Conservation (phyloP, 352 stramenopile species). For the Pythium pyrilobum region DNA sequence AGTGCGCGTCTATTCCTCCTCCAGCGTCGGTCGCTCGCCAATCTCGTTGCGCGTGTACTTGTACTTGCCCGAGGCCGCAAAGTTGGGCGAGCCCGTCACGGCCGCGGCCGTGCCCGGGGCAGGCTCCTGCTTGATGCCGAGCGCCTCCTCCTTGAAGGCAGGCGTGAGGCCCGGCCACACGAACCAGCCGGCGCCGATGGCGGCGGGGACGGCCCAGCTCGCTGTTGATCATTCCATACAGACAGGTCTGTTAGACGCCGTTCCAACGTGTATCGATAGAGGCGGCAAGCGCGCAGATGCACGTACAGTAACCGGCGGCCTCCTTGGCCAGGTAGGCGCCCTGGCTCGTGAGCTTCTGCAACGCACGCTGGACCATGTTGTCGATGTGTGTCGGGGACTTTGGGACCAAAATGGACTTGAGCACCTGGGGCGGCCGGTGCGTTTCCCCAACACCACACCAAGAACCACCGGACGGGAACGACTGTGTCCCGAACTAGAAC, state of each 20-base stretch:
- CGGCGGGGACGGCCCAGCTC: conserved; percentile 46
- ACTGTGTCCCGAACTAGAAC: background rate
- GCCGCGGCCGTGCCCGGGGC: conserved; percentile 15
- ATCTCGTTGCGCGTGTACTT: conserved; percentile 74
- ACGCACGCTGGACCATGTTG: conserved; percentile 27
- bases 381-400: background rate
- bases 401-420: background rate
- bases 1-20: conserved; percentile 54
- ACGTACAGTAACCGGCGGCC: conserved; percentile 41
- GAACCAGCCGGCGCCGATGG: conserved; percentile 54
- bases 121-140: conserved; percentile 42
- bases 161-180: conserved; percentile 66
- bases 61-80: conserved; percentile 65
- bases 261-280: background rate
- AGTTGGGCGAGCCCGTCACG: conserved; percentile 22
- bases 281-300: background rate
- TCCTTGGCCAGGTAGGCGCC: conserved; percentile 51
- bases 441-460: conserved; percentile 10
- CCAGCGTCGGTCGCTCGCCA: conserved; percentile 63
- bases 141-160: conserved; percentile 66
- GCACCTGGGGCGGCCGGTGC: background rate
- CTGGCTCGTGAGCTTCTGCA: conserved; percentile 37
- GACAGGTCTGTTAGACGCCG: background rate
- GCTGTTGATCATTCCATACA: conserved; percentile 12
- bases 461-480: conserved; percentile 18